These are phyloP conservation scores for Paramecium octaurelia DNA, from an alignment of 73 alveolate genomes.

Conservation along the genomic window DNA sequence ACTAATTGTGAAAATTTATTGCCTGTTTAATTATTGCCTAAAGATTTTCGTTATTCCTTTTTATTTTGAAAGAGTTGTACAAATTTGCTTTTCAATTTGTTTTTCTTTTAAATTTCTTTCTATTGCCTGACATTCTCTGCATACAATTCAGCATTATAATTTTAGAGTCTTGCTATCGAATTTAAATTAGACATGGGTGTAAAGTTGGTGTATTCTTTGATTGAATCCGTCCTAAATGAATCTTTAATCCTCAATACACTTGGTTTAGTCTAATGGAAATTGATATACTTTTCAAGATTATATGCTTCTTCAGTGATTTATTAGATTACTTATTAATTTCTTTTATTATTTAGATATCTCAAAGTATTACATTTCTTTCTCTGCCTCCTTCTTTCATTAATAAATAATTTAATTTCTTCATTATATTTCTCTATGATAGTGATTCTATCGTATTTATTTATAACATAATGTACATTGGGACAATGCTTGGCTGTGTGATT, in stretches of 20 bases:
- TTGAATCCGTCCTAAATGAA: neutral
- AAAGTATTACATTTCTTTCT: constrained; percentile 7
- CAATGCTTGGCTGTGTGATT: neutral
- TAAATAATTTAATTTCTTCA: neutral
- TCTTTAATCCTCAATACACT: neutral
- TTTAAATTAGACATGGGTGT: neutral
- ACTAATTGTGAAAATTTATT: neutral
- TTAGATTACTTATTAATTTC: neutral
- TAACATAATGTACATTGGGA: constrained; percentile 5
- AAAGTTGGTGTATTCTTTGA: neutral
- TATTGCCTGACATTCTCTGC: neutral
- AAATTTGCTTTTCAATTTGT: neutral
- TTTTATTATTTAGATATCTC: neutral
- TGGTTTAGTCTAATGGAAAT: neutral
- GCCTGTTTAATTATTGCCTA: neutral
- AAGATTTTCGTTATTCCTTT: neutral
- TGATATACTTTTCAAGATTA: neutral
- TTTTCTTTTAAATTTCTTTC: neutral
- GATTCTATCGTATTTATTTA: neutral
- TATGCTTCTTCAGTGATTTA: neutral
- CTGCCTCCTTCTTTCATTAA: neutral
- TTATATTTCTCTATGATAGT: neutral
- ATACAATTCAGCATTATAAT: constrained; percentile 2
- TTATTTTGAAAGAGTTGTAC: neutral
- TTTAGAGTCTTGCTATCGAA: neutral